Percentiles rank a stretch among this genome's conserved stretches.
phyloP scores from a whole-genome alignment of 2,329 filamentous ascomycete genomes.

The Colletotrichum zoysiae region DNA sequence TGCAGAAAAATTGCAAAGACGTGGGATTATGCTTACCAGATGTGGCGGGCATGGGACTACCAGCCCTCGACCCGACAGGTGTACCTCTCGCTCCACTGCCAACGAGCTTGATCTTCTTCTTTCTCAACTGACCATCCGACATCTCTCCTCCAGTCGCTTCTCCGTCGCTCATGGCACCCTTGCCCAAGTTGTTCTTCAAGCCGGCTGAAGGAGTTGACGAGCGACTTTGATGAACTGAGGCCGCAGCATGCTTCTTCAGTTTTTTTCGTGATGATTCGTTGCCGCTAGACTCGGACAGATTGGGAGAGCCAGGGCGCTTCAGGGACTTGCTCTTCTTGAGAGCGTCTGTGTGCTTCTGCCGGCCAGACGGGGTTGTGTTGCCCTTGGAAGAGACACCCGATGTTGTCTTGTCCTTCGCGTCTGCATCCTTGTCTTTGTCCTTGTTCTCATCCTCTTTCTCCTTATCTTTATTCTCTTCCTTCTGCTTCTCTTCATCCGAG shows the following conservation, averaged over 20 bases:
- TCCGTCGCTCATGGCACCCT: slow-evolving; percentile 77
- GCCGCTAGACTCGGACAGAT: slow-evolving; percentile 90
- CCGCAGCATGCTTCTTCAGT: slow-evolving; percentile 73
- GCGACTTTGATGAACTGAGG: slow-evolving; percentile 64
- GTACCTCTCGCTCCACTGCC: slow-evolving; percentile 61
- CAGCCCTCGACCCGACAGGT: slow-evolving; percentile 70
- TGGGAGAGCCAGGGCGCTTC: slow-evolving; percentile 88
- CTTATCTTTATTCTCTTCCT: slow-evolving; percentile 45
- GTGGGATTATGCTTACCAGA: slow-evolving; percentile 50
- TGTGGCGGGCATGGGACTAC: slow-evolving; percentile 66
- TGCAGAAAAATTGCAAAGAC: not conserved
- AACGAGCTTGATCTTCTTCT: slow-evolving; percentile 69
- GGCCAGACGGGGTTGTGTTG: slow-evolving; percentile 67
- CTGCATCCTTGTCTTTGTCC: slow-evolving; percentile 71
- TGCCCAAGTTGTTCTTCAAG: slow-evolving; percentile 59
- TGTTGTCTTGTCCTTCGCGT: slow-evolving; percentile 65
- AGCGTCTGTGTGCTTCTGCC: slow-evolving; percentile 59
- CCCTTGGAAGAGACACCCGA: slow-evolving; percentile 77
- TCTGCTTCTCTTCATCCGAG: slow-evolving; percentile 51
- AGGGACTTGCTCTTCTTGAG: slow-evolving; percentile 72
- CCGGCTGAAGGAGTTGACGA: slow-evolving; percentile 66
- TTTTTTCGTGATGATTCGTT: slow-evolving; percentile 90
- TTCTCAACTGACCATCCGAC: slow-evolving; percentile 65
- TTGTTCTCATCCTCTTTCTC: slow-evolving; percentile 63
- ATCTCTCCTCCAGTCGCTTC: slow-evolving; percentile 78